These are phyloP conservation scores for Paramyrothecium roridum DNA, from an alignment of 2,329 filamentous ascomycete species.

Conservation along the genomic window DNA sequence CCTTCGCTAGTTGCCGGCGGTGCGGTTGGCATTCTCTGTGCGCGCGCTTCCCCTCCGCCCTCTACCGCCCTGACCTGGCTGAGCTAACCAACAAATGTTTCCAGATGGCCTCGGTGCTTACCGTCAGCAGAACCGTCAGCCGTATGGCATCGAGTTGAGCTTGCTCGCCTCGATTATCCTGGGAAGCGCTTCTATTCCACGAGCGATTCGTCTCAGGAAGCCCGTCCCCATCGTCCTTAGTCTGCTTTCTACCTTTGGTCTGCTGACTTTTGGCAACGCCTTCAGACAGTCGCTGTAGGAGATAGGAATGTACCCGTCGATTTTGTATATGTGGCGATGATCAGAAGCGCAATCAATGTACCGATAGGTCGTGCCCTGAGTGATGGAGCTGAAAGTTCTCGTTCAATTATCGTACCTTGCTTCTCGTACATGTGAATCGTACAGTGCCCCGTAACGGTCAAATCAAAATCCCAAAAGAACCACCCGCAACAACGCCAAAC, in stretches of 20 bases:
- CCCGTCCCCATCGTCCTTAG: constrained; percentile 80
- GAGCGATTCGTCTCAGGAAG: constrained; percentile 81
- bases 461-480: background rate
- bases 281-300: constrained; percentile 41
- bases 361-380: background rate
- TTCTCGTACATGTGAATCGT: background rate
- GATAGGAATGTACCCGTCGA: background rate
- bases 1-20: constrained; percentile 84
- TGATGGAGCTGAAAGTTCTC: too few species aligned
- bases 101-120: constrained; percentile 75
- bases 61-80: background rate
- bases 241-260: constrained; percentile 72
- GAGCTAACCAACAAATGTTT: background rate
- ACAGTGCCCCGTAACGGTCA: background rate
- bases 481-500: background rate
- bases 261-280: constrained; percentile 76
- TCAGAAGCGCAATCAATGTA: too few species aligned
- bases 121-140: constrained; percentile 69
- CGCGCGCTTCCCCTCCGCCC: constrained; percentile 18
- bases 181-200: constrained; percentile 78
- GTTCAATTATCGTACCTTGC: background rate
- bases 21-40: constrained; percentile 69
- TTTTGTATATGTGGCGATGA: background rate
- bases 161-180: constrained; percentile 84
- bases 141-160: constrained; percentile 86